phyloP scores from a whole-genome alignment of 345 rosid genomes.

The Salix udensis region DNA sequence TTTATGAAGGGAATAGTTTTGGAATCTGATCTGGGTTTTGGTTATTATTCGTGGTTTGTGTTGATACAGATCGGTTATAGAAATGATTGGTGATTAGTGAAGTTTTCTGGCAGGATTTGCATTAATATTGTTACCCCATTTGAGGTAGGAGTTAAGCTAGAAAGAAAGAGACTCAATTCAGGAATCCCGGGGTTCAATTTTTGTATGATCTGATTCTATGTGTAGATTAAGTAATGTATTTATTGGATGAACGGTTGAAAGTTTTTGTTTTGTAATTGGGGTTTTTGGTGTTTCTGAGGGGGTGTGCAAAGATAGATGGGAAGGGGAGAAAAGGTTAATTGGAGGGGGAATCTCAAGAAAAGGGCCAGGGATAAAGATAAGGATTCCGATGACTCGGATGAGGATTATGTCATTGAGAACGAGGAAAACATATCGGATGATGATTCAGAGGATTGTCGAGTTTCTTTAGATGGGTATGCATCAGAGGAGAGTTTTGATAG shows the following conservation, averaged over 20 bases:
- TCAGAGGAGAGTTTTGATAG: slow-evolving; percentile 49
- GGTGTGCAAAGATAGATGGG: slow-evolving; percentile 56
- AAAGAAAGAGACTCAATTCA: slow-evolving; percentile 22
- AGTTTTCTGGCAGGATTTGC: slow-evolving; percentile 23
- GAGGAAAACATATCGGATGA: slow-evolving; percentile 66
- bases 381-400: slow-evolving; percentile 91
- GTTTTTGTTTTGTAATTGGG: slow-evolving; percentile 27
- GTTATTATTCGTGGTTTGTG: slow-evolving; percentile 14
- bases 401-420: slow-evolving; percentile 84
- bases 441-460: slow-evolving; percentile 51
- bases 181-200: slow-evolving; percentile 8
- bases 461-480: slow-evolving; percentile 45
- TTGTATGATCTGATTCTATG: slow-evolving; percentile 10
- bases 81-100: slow-evolving; percentile 8
- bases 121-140: slow-evolving; percentile 32
- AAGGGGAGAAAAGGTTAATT: slow-evolving; percentile 56
- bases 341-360: slow-evolving; percentile 44
- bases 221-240: not conserved
- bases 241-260: slow-evolving; percentile 17
- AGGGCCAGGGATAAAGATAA: slow-evolving; percentile 49
- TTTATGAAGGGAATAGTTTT: not conserved
- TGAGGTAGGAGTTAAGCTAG: slow-evolving; percentile 33
- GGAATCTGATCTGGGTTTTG: slow-evolving; percentile 8
- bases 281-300: slow-evolving; percentile 12
- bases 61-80: slow-evolving; percentile 28